phyloP scores from a whole-genome alignment of 805 yeast genomes.

The Barnettozyma populi region DNA sequence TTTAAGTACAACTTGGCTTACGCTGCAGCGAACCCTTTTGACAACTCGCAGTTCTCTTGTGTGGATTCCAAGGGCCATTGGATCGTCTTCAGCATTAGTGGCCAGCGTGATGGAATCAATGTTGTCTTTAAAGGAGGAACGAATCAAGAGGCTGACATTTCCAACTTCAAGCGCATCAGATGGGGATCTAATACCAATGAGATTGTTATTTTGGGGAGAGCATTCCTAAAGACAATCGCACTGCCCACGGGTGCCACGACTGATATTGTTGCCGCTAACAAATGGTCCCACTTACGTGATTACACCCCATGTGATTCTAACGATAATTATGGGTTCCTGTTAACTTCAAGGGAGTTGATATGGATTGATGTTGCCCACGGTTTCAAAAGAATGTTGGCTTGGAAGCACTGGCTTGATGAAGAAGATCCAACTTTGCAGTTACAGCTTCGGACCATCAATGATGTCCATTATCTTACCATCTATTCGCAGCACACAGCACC shows the following conservation, averaged over 20 bases:
- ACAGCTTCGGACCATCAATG: constrained; percentile 24
- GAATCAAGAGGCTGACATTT: constrained; percentile 44
- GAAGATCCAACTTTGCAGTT: constrained; percentile 49
- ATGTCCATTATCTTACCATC: constrained; percentile 19
- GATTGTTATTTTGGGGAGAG: constrained; percentile 37
- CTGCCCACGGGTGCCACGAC: constrained; percentile 21
- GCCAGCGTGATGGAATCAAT: not conserved
- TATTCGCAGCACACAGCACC: constrained; percentile 30
- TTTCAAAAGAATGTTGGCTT: constrained; percentile 49
- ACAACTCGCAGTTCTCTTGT: constrained; percentile 32
- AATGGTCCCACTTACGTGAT: constrained; percentile 35
- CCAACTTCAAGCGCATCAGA: constrained; percentile 46
- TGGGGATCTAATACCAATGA: constrained; percentile 36
- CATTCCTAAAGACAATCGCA: constrained; percentile 34
- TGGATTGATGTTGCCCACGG: constrained; percentile 38
- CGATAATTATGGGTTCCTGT: constrained; percentile 39
- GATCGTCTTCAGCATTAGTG: constrained; percentile 31
- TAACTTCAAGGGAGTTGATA: constrained; percentile 64
- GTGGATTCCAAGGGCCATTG: constrained; percentile 53
- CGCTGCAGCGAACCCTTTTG: constrained; percentile 39
- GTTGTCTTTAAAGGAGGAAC: constrained; percentile 13
- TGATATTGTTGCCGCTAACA: not conserved
- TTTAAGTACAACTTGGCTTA: constrained; percentile 39
- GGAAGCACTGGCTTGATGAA: constrained; percentile 64
- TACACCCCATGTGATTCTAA: constrained; percentile 26